Evolutionary conservation across 1,139 yeast genomes (phyloP), one percentile per base, ranked within the genome.

Genomic region (Debaryomyces coudertii): DNA sequence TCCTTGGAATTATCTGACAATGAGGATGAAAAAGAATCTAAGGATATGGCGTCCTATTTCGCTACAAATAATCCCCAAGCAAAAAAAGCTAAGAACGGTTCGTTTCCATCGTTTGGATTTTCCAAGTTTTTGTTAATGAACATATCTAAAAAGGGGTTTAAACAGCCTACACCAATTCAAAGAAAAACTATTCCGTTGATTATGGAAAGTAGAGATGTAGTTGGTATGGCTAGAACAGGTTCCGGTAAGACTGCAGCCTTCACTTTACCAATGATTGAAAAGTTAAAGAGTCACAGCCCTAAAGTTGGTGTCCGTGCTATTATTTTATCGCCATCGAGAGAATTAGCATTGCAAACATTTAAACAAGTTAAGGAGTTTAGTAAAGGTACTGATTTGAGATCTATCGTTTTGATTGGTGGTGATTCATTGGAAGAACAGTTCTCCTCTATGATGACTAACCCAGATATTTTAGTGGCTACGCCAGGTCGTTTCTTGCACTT

Each of bases 191-290:
- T 95, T 47, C 99, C 99, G 1, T 74, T 90, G 47, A 85, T 93
- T 47, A 73, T 93, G 72, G 92, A 88, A 48, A 86, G 83, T 49
- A 77, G 96, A 60, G 99, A 95, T 69, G 96, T 95, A 29, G 99
- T 95, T 16, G 99, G 98, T 60, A 95, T 95, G 97, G 99, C 99
- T 16, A 80, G 98, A 61, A 95, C 99, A 1, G 99, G 99, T 58
- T 88, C 97, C 27, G 99, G 99, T 75, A 95, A 95, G 63, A 95
- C 99, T 0, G 98, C 98, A 4, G 99, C 99, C 0, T 95, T 95
- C 64, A 82, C 90, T n/a, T 71, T 95, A 47, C 99, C 99, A 2
- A 79, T 95, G 72, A 78, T 95, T 55, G 98, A 95, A 59, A 85
- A 80, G 58, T 73, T 92, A 53, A 89, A 88, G 62, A 68, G 82